Evolutionary conservation across 352 stramenopile genomes (phyloP).

Genomic region (Globisporangium cystogenes): DNA sequence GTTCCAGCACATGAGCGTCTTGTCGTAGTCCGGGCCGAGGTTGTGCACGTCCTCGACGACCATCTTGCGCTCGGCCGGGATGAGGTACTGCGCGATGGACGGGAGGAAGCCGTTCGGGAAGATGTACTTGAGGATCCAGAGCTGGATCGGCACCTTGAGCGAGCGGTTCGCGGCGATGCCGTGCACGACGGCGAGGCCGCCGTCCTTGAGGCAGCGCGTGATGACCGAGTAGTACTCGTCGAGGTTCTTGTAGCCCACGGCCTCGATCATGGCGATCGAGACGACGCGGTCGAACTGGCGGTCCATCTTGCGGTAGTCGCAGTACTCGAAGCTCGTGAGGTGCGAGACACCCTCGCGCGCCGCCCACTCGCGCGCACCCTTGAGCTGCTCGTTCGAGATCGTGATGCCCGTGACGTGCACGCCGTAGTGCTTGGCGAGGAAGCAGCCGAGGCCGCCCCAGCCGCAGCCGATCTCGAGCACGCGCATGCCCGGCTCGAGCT

Average conservation of each 20-base stretch:
- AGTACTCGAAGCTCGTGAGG: slow-evolving; percentile 87
- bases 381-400: slow-evolving; percentile 89
- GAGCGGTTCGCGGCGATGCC: slow-evolving; percentile 81
- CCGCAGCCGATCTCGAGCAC: slow-evolving; percentile 89
- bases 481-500: slow-evolving; percentile 76
- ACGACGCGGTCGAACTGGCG: slow-evolving; percentile 86
- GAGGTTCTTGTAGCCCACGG: slow-evolving; percentile 88
- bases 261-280: slow-evolving; percentile 88
- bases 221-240: slow-evolving; percentile 82
- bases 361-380: slow-evolving; percentile 77
- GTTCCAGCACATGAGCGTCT: slow-evolving; percentile 88
- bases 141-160: slow-evolving; percentile 75
- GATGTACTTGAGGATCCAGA: slow-evolving; percentile 91
- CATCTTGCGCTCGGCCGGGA: slow-evolving; percentile 76
- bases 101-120: slow-evolving; percentile 88
- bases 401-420: slow-evolving; percentile 88
- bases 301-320: slow-evolving; percentile 88
- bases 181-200: slow-evolving; percentile 72
- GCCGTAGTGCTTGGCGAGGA: slow-evolving; percentile 83
- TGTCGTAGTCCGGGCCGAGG: slow-evolving; percentile 86
- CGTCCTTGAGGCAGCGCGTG: slow-evolving; percentile 76
- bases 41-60: slow-evolving; percentile 84
- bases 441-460: slow-evolving; percentile 86
- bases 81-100: slow-evolving; percentile 66
- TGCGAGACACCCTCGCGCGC: slow-evolving; percentile 71